A percentile compares a stretch with the other conserved stretches of the same genome.
Evolutionary conservation across 2,329 filamentous ascomycete species (phyloP).

Genomic region (Aspergillus pseudoterreus): DNA sequence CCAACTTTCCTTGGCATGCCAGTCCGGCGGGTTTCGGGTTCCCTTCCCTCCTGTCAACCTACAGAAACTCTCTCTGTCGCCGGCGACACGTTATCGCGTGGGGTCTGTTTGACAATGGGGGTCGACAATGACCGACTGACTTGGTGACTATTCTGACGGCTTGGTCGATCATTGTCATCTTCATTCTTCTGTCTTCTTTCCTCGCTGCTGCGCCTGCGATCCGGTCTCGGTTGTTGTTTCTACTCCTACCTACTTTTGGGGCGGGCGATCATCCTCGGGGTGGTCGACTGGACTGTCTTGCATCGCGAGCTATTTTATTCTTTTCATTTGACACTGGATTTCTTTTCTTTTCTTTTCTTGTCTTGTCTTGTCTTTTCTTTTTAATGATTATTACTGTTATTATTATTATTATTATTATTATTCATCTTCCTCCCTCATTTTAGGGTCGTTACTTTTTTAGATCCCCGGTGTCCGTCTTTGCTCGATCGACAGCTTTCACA

Average conservation of each 20-base stretch:
- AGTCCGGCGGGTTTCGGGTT: not conserved
- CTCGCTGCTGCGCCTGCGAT: no score
- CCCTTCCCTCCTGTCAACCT: not conserved
- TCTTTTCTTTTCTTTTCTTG: not conserved
- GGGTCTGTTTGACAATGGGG: not conserved
- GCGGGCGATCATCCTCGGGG: not conserved
- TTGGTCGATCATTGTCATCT: conserved; percentile 2
- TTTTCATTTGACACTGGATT: not conserved
- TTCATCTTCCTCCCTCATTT: not conserved
- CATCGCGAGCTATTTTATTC: not conserved
- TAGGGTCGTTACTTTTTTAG: not conserved
- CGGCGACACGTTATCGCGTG: conserved; percentile 8
- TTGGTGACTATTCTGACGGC: not conserved
- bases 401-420: not conserved
- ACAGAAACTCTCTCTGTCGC: not conserved
- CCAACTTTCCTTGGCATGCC: not conserved
- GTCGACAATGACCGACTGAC: not conserved
- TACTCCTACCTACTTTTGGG: no score
- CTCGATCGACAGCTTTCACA: no score
- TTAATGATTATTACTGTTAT: not conserved
- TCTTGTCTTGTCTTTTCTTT: not conserved
- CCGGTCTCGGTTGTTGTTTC: no score
- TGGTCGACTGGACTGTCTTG: not conserved
- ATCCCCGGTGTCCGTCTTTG: no score
- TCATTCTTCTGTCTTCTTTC: not conserved